Evolutionary conservation across 140 eudicot species (phyloP).

Genomic region (Oenanthe javanica): DNA sequence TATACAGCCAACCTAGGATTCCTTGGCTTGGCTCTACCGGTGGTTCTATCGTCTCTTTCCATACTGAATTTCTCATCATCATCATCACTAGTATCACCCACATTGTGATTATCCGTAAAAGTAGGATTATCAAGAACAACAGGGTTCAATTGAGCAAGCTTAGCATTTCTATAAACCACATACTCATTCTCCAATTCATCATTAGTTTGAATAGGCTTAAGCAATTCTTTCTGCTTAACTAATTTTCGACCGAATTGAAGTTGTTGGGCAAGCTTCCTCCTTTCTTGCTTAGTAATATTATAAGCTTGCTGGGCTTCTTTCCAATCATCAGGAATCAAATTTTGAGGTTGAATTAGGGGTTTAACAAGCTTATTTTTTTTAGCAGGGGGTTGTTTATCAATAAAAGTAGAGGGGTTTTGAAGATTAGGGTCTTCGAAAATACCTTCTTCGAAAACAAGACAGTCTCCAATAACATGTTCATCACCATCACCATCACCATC

Average conservation of each 20-base stretch:
- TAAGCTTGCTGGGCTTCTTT: slow-evolving; percentile 54
- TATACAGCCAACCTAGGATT: slow-evolving; percentile 84
- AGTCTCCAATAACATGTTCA: slow-evolving; percentile 73
- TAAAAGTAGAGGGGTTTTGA: slow-evolving; percentile 14
- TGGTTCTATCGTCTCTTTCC: slow-evolving; percentile 4
- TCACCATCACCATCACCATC: slow-evolving; percentile 31
- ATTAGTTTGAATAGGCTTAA: slow-evolving; percentile 33
- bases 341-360: slow-evolving; percentile 33
- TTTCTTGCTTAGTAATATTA: slow-evolving; percentile 71
- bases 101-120: background rate
- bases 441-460: slow-evolving; percentile 87
- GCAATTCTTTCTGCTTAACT: slow-evolving; percentile 38
- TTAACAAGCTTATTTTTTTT: background rate
- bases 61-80: background rate
- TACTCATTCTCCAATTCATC: slow-evolving; percentile 37
- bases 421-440: slow-evolving; percentile 70
- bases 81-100: background rate
- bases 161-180: slow-evolving; percentile 42
- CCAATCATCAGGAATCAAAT: slow-evolving; percentile 83
- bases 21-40: slow-evolving; percentile 52
- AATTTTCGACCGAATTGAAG: slow-evolving; percentile 57
- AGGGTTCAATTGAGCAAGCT: slow-evolving; percentile 57
- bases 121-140: slow-evolving; percentile 57
- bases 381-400: background rate
- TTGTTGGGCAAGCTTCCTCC: slow-evolving; percentile 60